These are phyloP conservation scores for Fistulifera pelliculosa DNA, from an alignment of 108 stramenopile genomes.

Conservation along the genomic window DNA sequence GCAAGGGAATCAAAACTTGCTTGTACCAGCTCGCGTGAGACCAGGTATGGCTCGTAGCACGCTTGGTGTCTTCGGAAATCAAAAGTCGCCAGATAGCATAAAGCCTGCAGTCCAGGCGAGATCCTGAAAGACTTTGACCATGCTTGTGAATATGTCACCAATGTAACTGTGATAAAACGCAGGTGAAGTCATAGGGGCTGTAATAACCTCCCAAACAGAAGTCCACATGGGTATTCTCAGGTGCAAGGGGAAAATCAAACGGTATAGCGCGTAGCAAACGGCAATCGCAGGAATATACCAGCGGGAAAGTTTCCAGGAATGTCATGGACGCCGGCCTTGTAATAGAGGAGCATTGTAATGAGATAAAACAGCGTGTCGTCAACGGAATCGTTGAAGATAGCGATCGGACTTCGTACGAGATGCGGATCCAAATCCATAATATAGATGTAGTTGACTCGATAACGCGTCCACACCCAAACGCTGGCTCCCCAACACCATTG, in stretches of 20 bases:
- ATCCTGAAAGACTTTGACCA: slow-evolving; percentile 92
- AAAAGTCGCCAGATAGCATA: slow-evolving; percentile 79
- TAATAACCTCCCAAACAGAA: slow-evolving; percentile 56
- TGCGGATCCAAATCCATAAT: slow-evolving; percentile 83
- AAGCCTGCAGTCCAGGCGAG: slow-evolving; percentile 80
- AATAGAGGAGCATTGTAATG: slow-evolving; percentile 55
- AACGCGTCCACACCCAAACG: slow-evolving; percentile 79
- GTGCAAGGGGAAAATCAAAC: slow-evolving; percentile 69
- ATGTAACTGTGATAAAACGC: slow-evolving; percentile 81
- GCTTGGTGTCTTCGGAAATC: slow-evolving; percentile 26
- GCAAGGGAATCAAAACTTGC: slow-evolving; percentile 67
- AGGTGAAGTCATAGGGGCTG: slow-evolving; percentile 65
- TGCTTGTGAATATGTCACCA: slow-evolving; percentile 82
- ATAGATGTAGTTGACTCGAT: slow-evolving; percentile 85
- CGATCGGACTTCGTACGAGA: slow-evolving; percentile 55
- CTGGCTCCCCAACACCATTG: slow-evolving; percentile 91
- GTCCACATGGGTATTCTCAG: slow-evolving; percentile 74
- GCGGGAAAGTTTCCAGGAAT: slow-evolving; percentile 71
- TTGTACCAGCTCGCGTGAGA: slow-evolving; percentile 50
- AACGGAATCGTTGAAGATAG: slow-evolving; percentile 76
- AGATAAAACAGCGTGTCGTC: slow-evolving; percentile 78
- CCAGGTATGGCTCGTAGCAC: slow-evolving; percentile 29
- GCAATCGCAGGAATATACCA: slow-evolving; percentile 66
- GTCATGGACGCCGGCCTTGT: slow-evolving; percentile 62
- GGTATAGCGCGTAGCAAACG: slow-evolving; percentile 54